Evolutionary conservation across 148 eudicot species (phyloP).

Genomic region (Persicaria maculosa): DNA sequence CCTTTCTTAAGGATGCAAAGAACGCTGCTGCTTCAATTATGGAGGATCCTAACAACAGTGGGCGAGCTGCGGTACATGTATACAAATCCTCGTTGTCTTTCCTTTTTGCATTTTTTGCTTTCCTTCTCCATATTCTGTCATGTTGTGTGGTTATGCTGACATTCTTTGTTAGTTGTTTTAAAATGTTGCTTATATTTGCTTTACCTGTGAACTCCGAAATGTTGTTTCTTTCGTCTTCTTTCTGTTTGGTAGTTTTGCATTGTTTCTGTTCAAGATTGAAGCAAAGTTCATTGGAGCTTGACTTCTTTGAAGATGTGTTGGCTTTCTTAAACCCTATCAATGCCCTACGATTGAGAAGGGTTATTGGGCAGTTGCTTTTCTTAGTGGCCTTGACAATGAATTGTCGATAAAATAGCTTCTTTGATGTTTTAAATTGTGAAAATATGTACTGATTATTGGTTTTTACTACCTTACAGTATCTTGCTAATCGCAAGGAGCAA

Average conservation of each 20-base stretch:
- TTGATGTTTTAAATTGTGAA: neutral
- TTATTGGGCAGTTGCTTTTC: too few relatives aligned
- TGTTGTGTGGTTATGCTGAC: neutral
- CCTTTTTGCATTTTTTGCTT: neutral
- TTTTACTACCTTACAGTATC: slow-evolving; percentile 39
- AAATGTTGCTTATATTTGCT: neutral
- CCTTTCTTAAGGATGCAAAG: slow-evolving; percentile 90
- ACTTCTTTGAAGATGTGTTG: too few relatives aligned
- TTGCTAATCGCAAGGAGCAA: slow-evolving; percentile 96
- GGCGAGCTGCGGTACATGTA: slow-evolving; percentile 46
- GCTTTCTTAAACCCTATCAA: too few relatives aligned
- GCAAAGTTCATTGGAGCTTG: neutral
- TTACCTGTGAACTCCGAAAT: neutral
- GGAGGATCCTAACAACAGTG: slow-evolving; percentile 79
- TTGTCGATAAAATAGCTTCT: too few relatives aligned
- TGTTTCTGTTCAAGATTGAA: too few relatives aligned
- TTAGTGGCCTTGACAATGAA: too few relatives aligned
- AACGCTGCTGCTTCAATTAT: slow-evolving; percentile 70
- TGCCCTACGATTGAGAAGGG: too few relatives aligned
- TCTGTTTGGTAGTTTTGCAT: neutral
- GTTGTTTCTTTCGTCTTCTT: neutral
- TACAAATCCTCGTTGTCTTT: neutral
- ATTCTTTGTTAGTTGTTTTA: neutral
- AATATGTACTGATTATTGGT: neutral
- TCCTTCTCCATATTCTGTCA: neutral